Evolutionary conservation across 2,329 filamentous ascomycete species (phyloP), one percentile per base, ranked within the genome.

Genomic region (Talaromyces sp.): DNA sequence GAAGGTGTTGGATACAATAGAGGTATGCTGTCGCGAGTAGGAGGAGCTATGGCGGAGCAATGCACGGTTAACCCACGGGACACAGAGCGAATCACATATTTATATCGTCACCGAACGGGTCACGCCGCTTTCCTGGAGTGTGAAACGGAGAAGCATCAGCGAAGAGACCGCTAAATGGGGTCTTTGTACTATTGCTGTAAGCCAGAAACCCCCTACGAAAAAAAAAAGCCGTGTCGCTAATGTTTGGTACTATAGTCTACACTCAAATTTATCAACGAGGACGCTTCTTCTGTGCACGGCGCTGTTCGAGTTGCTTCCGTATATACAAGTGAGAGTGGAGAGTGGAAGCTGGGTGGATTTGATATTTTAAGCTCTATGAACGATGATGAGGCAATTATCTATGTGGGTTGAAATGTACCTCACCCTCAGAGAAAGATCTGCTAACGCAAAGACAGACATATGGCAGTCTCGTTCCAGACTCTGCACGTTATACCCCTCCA

Each of bases 91-190:
- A 66, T 86, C 90, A 28, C 93, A 95, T 72, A 95, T 99, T 65
- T 97, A 98, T 74, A 92, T 99, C 73, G 92, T 95, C 61, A 98
- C 93, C 27, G 95, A 99, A 79, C 86, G 93, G 66, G 81, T 99
- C 10, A 87, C 88, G 13, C 95, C 95, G 3, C 79, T 99, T 58
- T 86, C 88, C 67, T 98, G 95, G 95, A 88, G 96, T 70, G 88
- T 96, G 54, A 92, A 90, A 78, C 84, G 93, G 68, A 93, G 91
- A 79, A 95, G 91, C 72, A 76, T 98, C 64, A 92, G 87, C 63
- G 88, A 92, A 47, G 95, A 98, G 79, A 98, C 93, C 1, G 86
- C 95, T 55, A 99, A 97, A 85, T 99, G 95, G 95, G 95, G 95
- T 0, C 77, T 99, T 47, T 90, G 92, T 75, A 91, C 87, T 68